Evolutionary conservation across 148 eudicot genomes (phyloP), one percentile per base, ranked within the genome.

Genomic region (Chenopodium album): DNA sequence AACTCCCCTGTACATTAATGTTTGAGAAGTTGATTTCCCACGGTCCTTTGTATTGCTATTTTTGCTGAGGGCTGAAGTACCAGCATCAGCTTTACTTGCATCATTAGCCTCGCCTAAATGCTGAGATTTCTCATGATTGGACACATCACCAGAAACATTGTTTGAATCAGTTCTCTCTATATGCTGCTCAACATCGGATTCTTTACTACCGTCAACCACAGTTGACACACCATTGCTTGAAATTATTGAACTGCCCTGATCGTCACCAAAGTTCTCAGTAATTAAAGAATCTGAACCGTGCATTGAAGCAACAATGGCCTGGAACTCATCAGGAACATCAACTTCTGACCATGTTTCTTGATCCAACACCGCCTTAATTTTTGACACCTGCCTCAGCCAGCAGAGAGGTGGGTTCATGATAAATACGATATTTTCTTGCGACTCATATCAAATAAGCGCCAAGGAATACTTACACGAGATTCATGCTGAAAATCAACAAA

Each of bases 331-430:
- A 26, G 98, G 99, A 65, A 94, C 99, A 85, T 97, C 99, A 54
- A 92, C 90, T 87, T 97, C 98, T 75, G 89, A 87, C 99, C 99
- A 97, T 77, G 98, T 94, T 85, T 97, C 99, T 89, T 97, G 99
- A 85, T 97, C 99, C 82, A 97, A 88, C 76, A 94, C 85, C 79
- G 99, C 99, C 86, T 88, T 92, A 52, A 94, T 90, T 90, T 97
- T 92, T 46, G 94, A 85, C 88, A 94, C 90, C 99, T 97, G 87
- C 72, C 79, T 54, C 63, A 84, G 79, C 79, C 81, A 89, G 79
- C 62, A 80, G 29, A 84, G 81, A 32, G 69, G 31, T 64, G 31
- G 77, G 56, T 32, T 79, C 82, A 76, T 23, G 20, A 84, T 56
- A 29, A 71, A 73, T 32, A 75, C 26, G 54, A 52, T 54, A 37